phyloP scores from a whole-genome alignment of 441 rosid genomes.

The Heliophila coronopifolia region DNA sequence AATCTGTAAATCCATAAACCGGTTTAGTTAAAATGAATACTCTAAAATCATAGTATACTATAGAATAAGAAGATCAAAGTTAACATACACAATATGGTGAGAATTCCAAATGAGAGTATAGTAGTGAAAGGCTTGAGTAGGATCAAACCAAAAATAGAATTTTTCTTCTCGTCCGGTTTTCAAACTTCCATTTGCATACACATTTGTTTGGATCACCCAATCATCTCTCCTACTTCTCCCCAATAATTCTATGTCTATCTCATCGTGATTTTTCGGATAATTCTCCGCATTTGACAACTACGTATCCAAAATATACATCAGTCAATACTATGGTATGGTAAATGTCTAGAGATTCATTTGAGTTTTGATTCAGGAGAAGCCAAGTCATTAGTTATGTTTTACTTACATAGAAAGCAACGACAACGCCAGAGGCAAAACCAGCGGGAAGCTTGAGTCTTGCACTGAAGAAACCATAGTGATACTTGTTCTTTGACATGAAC shows the following conservation, averaged over 20 bases:
- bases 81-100: slow-evolving; percentile 73
- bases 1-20: slow-evolving; percentile 54
- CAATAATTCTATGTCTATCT: slow-evolving; percentile 78
- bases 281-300: slow-evolving; percentile 78
- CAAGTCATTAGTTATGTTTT: background rate
- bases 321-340: background rate
- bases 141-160: slow-evolving; percentile 90
- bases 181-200: slow-evolving; percentile 71
- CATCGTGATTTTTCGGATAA: slow-evolving; percentile 78
- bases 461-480: slow-evolving; percentile 74
- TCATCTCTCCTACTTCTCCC: slow-evolving; percentile 74
- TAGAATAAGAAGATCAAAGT: background rate
- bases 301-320: background rate
- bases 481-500: slow-evolving; percentile 48
- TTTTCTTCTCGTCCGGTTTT: slow-evolving; percentile 84
- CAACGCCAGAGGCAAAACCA: slow-evolving; percentile 85
- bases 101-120: slow-evolving; percentile 83
- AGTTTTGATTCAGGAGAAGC: background rate
- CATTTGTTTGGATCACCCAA: slow-evolving; percentile 76
- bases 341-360: background rate
- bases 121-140: slow-evolving; percentile 57
- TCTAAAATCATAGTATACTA: too few relatives aligned
- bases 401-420: slow-evolving; percentile 85
- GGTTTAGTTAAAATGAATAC: too few relatives aligned
- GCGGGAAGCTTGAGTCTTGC: slow-evolving; percentile 80